Evolutionary conservation across 1,139 yeast genomes (phyloP).

Genomic region (Saccharomyces hybrid): DNA sequence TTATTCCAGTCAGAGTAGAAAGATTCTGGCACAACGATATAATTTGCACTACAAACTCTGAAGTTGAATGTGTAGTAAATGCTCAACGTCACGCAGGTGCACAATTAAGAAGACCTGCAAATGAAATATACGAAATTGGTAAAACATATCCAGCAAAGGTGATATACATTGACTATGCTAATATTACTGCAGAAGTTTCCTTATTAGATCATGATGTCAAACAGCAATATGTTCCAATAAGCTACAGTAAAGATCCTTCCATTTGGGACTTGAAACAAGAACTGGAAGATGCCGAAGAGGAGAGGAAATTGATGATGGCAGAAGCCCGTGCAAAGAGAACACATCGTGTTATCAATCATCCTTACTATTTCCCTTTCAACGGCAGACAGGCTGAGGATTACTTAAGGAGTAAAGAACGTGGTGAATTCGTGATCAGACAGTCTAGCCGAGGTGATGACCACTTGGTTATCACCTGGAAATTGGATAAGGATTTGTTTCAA

Average conservation of each 20-base stretch:
- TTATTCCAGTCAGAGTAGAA: conserved; percentile 62
- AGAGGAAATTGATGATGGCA: conserved; percentile 43
- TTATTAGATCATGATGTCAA: conserved; percentile 58
- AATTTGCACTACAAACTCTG: conserved; percentile 64
- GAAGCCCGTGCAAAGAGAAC: conserved; percentile 47
- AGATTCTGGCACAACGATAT: conserved; percentile 38
- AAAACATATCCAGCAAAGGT: conserved; percentile 85
- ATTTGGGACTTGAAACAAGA: conserved; percentile 86
- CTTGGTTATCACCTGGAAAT: conserved; percentile 93
- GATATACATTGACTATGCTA: conserved; percentile 57
- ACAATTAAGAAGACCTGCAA: conserved; percentile 38
- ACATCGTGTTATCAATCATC: conserved; percentile 81
- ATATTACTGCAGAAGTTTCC: conserved; percentile 68
- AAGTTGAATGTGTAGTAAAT: conserved; percentile 62
- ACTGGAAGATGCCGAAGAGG: conserved; percentile 51
- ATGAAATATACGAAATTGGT: conserved; percentile 48
- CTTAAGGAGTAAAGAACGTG: conserved; percentile 80
- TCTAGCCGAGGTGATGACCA: conserved; percentile 85
- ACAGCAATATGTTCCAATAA: conserved; percentile 44
- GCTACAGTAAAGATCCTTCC: conserved; percentile 48
- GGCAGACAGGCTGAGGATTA: conserved; percentile 87
- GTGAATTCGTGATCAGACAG: conserved; percentile 91
- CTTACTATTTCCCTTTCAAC: conserved; percentile 77
- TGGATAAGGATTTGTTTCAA: conserved; percentile 83
- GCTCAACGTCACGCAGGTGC: conserved; percentile 60